These are phyloP conservation scores for Komagataella ulmi DNA, from an alignment of 805 yeast species.

Conservation along the genomic window DNA sequence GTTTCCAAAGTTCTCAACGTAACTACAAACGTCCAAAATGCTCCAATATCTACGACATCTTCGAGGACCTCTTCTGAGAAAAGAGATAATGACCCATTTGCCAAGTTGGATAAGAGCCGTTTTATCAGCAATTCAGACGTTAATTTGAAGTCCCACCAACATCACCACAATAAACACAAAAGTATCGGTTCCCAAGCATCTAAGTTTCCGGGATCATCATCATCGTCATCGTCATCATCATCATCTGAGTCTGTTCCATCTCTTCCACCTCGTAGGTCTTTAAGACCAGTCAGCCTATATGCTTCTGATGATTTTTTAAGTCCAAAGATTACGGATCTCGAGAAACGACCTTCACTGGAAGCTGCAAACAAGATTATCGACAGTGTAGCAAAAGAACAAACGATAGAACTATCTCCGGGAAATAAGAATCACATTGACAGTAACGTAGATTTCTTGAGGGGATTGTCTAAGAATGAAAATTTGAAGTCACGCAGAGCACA, in stretches of 20 bases:
- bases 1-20: constrained; percentile 4
- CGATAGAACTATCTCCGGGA: constrained; percentile 17
- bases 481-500: constrained; percentile 11
- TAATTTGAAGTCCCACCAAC: neutral
- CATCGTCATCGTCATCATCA: neutral
- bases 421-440: constrained; percentile 16
- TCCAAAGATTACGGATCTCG: neutral
- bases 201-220: neutral
- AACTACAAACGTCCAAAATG: neutral
- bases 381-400: constrained; percentile 17
- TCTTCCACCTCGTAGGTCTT: neutral
- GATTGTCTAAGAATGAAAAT: constrained; percentile 20
- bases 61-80: neutral
- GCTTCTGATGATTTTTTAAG: neutral
- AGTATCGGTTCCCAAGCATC: neutral
- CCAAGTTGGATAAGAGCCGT: neutral
- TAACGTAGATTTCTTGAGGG: constrained; percentile 24
- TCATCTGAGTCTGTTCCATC: neutral
- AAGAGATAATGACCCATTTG: neutral
- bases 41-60: neutral
- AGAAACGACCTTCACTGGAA: neutral
- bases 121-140: neutral
- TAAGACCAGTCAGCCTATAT: neutral
- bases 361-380: constrained; percentile 13
- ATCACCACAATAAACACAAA: neutral